These are phyloP conservation scores for Coffea eugenioides DNA, from an alignment of 257 asterid genomes.

Conservation along the genomic window DNA sequence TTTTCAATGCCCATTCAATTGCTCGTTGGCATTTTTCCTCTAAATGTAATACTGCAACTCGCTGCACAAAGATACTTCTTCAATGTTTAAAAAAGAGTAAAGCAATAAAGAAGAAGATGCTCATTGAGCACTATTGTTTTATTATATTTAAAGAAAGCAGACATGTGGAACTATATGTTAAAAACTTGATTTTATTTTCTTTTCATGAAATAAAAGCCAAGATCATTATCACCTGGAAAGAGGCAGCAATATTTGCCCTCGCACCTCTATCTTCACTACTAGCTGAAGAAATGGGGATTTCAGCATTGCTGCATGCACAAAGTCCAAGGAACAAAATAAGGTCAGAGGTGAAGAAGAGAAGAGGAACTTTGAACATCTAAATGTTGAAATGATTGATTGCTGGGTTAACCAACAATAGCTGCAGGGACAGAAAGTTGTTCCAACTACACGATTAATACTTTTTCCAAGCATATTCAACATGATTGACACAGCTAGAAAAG, in stretches of 20 bases:
- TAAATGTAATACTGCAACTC: slow-evolving; percentile 84
- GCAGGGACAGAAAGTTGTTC: neutral
- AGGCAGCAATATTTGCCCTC: slow-evolving; percentile 98
- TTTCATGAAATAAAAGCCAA: neutral
- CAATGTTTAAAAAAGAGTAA: neutral
- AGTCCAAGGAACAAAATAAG: slow-evolving; percentile 7
- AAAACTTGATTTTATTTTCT: too few relatives aligned
- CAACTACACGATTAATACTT: neutral
- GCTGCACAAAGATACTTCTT: slow-evolving; percentile 39
- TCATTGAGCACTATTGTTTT: neutral
- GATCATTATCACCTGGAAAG: slow-evolving; percentile 67
- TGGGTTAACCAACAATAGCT: neutral
- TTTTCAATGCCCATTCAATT: slow-evolving; percentile 82
- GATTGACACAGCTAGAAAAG: neutral
- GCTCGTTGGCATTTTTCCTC: slow-evolving; percentile 92
- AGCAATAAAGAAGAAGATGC: neutral
- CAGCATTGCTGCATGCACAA: slow-evolving; percentile 69
- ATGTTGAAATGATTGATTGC: neutral
- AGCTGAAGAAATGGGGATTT: slow-evolving; percentile 67
- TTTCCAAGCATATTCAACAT: neutral
- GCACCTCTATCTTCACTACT: slow-evolving; percentile 63
- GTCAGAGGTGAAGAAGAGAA: slow-evolving; percentile 7
- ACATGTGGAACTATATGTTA: neutral
- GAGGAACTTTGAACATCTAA: neutral
- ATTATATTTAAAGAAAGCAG: neutral